A percentile compares a stretch with the other conserved stretches of the same genome.
Conservation (phyloP, 805 yeast genomes). For the Lachancea kluyveri region DNA sequence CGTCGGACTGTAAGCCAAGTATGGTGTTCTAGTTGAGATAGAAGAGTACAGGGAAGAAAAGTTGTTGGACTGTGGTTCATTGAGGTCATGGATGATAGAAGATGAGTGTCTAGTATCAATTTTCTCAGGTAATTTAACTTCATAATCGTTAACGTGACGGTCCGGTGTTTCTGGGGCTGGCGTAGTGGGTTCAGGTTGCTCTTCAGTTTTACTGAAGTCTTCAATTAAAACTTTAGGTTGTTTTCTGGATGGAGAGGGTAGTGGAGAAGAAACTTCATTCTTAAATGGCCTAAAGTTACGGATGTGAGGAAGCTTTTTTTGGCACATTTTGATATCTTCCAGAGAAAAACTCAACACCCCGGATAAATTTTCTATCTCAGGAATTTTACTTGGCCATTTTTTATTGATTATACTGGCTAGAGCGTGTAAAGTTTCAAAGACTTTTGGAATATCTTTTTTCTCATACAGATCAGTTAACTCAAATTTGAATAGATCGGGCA, state of each 20-base stretch:
- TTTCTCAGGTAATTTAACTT: too few species aligned
- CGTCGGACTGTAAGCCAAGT: slow-evolving; percentile 21
- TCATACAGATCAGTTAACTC: slow-evolving; percentile 93
- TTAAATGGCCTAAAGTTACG: slow-evolving; percentile 68
- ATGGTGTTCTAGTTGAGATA: too few species aligned
- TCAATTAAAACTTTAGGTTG: slow-evolving; percentile 19
- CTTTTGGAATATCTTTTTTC: slow-evolving; percentile 86
- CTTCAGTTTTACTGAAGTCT: slow-evolving; percentile 16
- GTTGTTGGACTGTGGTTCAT: too few species aligned
- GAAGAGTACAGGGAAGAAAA: too few species aligned
- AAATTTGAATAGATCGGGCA: slow-evolving; percentile 85
- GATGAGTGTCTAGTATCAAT: too few species aligned
- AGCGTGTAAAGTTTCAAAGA: slow-evolving; percentile 89
- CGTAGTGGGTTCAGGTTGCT: neutral
- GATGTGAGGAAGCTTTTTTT: slow-evolving; percentile 54
- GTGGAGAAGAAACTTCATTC: slow-evolving; percentile 35
- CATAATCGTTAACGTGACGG: too few species aligned
- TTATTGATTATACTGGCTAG: slow-evolving; percentile 64
- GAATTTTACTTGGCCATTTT: slow-evolving; percentile 47
- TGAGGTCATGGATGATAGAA: too few species aligned
- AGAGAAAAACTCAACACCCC: slow-evolving; percentile 55
- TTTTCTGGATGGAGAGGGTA: slow-evolving; percentile 13
- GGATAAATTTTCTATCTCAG: slow-evolving; percentile 55
- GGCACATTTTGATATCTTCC: slow-evolving; percentile 63
- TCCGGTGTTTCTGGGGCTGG: too few species aligned